Evolutionary conservation across 805 yeast genomes (phyloP), one percentile per base, ranked within the genome.

Genomic region (Ogataea populi-albae): DNA sequence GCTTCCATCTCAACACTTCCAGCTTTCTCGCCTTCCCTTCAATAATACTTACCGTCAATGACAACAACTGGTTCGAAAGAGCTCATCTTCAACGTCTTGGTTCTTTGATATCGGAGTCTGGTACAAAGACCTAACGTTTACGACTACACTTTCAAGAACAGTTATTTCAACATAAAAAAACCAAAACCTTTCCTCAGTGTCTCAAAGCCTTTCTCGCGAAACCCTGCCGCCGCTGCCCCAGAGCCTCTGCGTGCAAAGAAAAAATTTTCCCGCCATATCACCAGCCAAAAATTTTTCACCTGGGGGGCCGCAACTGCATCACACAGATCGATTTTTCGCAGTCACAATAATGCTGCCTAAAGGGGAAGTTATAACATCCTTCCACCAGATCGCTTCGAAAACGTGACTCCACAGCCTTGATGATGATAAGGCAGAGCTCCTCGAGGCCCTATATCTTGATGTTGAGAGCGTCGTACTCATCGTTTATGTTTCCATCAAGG

Each of bases 1-100:
- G n/a, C n/a, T n/a, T n/a, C n/a, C n/a, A n/a, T n/a, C n/a, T n/a
- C n/a, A n/a, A n/a, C n/a, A n/a, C n/a, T n/a, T n/a, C n/a, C n/a
- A n/a, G 19, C 10, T 21, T 34, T 8, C 32, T 11, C 17, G 12
- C 5, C 7, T 14, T 15, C 21, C 20, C 16, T 29, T 14, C 16
- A 6, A n/a, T 27, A 10, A 21, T 32, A 75, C 80, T 63, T 77
- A 76, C 95, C 96, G 80, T 88, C 96, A 80, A 88, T 83, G 74
- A 89, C 96, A 78, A 86, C 86, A 77, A 85, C 95, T 75, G 94
- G 91, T 79, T 88, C 95, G 71, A 81, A 87, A 69, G 86, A 77
- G 73, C 85, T 80, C 88, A 82, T 81, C 53, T 59, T 41, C 30
- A 27, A 27, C 14, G 14, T 27, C 30, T 27, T 19, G 6, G 11